Evolutionary conservation across 305 asterid species (phyloP).

Genomic region (Solanum hybrid): DNA sequence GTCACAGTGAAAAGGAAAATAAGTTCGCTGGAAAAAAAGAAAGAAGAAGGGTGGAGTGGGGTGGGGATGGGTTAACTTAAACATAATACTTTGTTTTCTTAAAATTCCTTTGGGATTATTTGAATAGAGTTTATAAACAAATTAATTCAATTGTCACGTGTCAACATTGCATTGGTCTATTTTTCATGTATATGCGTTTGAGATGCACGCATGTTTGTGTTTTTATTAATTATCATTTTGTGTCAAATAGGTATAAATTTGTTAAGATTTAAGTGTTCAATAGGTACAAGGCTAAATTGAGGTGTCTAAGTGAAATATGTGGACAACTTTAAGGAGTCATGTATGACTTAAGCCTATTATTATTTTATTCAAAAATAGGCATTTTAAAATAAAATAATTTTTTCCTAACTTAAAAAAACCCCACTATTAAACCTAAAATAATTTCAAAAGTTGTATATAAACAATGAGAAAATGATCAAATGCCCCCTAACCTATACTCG

Average conservation of each 20-base stretch:
- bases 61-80: not conserved
- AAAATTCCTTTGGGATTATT: not conserved
- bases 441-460: not conserved
- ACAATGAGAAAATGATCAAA: too few relatives aligned
- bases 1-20: not conserved
- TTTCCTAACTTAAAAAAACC: not conserved
- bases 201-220: too few relatives aligned
- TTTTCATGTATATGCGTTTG: too few relatives aligned
- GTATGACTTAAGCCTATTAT: not conserved
- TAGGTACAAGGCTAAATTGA: too few relatives aligned
- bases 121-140: not conserved
- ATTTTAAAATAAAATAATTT: too few relatives aligned
- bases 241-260: too few relatives aligned
- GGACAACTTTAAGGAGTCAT: too few relatives aligned
- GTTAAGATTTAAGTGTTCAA: too few relatives aligned
- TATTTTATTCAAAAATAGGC: not conserved
- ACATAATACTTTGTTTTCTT: not conserved
- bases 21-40: not conserved
- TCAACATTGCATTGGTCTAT: too few relatives aligned
- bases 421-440: not conserved
- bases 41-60: not conserved
- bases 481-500: not conserved
- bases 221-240: too few relatives aligned
- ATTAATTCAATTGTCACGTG: too few relatives aligned
- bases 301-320: too few relatives aligned